Conservation (phyloP, 495 filamentous ascomycete genomes). For the Neurospora sp. region DNA sequence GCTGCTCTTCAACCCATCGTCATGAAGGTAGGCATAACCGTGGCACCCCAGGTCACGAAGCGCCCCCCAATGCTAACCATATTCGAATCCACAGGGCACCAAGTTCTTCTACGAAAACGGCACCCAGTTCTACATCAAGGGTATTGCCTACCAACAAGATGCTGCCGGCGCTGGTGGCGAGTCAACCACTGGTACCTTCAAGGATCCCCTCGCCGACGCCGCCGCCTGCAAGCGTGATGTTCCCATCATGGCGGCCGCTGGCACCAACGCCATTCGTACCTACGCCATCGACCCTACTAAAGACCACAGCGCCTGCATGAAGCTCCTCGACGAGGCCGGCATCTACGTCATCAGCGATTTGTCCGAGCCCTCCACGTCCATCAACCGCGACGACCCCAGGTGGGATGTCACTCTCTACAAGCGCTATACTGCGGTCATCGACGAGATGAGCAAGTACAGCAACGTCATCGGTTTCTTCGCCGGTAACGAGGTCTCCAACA, state of each 20-base stretch:
- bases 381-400: slow-evolving; percentile 65
- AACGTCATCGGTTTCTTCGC: slow-evolving; percentile 95
- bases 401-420: slow-evolving; percentile 70
- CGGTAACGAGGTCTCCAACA: slow-evolving; percentile 93
- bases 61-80: neutral
- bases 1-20: slow-evolving; percentile 58
- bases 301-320: slow-evolving; percentile 82
- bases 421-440: slow-evolving; percentile 76
- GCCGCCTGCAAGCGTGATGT: slow-evolving; percentile 70
- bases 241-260: slow-evolving; percentile 62
- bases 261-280: slow-evolving; percentile 85
- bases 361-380: slow-evolving; percentile 66
- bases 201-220: slow-evolving; percentile 63
- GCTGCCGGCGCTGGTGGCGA: slow-evolving; percentile 31
- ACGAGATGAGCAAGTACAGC: slow-evolving; percentile 65
- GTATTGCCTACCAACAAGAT: slow-evolving; percentile 77
- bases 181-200: slow-evolving; percentile 32
- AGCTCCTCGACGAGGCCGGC: slow-evolving; percentile 66
- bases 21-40: slow-evolving; percentile 44
- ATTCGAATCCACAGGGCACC: slow-evolving; percentile 23
- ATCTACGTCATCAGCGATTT: slow-evolving; percentile 94
- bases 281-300: slow-evolving; percentile 78
- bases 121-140: slow-evolving; percentile 78
- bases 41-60: neutral
- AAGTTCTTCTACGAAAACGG: slow-evolving; percentile 60